Evolutionary conservation across 1,139 yeast species (phyloP), one percentile per base, ranked within the genome.

Genomic region (Yamadazyma epiphylla): DNA sequence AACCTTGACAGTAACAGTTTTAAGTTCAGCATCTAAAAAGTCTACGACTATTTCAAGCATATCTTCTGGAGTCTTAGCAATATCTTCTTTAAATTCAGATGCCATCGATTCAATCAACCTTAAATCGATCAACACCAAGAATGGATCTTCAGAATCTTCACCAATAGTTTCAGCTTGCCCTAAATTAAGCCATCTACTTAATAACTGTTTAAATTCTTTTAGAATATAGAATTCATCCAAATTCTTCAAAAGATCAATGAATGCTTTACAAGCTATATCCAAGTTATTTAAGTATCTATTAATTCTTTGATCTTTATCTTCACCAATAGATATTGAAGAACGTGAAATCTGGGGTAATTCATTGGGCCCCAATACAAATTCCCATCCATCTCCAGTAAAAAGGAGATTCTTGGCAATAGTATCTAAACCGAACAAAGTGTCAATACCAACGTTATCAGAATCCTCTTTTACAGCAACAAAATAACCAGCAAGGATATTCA

Each of bases 51-150:
- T 67, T 12, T 59, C 60, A 16, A 85, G 58, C 38, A 82, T 67
- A 32, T 79, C 85, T 5, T 53, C 51, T 0, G 94, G 83, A 3
- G 82, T 74, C 22, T 71, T 72, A 8, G 86, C 70, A 22, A 89
- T 55, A 26, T 68, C 69, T 7, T 77, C 75, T 38, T 75, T 80
- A 43, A 82, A 81, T 17, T 65, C 65, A 11, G 70, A 70, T n/a
- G 80, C 75, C 25, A 86, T 55, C 13, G 61, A 58, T 45, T 87
- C 91, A 28, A 88, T 56, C 12, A 86, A 49, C 37, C 82, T 74
- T 37, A 85, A 62, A 48, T 83, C 81, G 5, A 77, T 60, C 27
- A 87, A 58, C 25, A 74, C 66, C 12, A 69, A 46, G 34, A 80
- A 70, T 5, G 88, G 84, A 38, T 73, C 68, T 5, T 60, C 58